phyloP scores from a whole-genome alignment of 1,284 basidiomycete species.

The Pseudozyma tsukubaensis region DNA sequence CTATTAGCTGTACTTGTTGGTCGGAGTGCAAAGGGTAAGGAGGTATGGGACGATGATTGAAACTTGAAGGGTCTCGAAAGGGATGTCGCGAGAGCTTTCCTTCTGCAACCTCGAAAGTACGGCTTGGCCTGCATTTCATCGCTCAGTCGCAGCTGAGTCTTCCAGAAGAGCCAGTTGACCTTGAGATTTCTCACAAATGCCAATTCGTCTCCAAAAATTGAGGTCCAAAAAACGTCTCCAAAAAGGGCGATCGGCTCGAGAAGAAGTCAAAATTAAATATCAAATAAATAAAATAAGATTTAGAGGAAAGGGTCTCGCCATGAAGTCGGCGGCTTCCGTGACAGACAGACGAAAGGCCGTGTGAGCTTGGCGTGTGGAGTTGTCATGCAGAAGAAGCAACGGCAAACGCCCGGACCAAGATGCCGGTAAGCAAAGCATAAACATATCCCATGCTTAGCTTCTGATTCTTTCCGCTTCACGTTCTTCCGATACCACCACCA shows the following conservation, averaged over 20 bases:
- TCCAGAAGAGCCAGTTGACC: background rate
- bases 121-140: conserved; percentile 3
- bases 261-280: background rate
- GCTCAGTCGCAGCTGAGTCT: background rate
- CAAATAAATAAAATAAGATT: background rate
- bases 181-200: too few relatives aligned
- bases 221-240: conserved; percentile 1
- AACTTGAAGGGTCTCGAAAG: background rate
- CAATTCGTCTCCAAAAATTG: conserved; percentile 4
- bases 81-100: conserved; percentile 17
- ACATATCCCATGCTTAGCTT: too few relatives aligned
- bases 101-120: conserved; percentile 1
- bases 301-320: background rate
- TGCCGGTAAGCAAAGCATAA: too few relatives aligned
- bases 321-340: background rate
- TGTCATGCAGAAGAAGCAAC: too few relatives aligned
- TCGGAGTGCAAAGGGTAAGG: conserved; percentile 1
- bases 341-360: background rate
- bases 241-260: background rate
- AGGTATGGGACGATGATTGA: background rate
- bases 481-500: background rate
- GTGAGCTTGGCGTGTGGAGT: too few relatives aligned
- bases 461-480: background rate
- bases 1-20: background rate
- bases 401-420: too few relatives aligned